Evolutionary conservation across 2,329 filamentous ascomycete species (phyloP), one percentile per base, ranked within the genome.

Genomic region (Venturia oleaginea): DNA sequence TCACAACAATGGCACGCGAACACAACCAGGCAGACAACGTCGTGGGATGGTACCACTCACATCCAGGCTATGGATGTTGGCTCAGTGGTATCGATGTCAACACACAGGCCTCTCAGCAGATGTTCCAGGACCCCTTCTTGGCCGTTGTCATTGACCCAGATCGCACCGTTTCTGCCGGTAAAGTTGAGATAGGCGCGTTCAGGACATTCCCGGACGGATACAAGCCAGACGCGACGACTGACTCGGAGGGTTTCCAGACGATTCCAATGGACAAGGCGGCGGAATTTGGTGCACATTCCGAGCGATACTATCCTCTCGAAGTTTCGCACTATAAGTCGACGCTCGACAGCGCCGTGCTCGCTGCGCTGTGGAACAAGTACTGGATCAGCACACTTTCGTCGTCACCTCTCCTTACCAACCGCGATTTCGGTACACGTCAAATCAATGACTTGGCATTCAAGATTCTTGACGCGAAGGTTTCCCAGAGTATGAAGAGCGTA

Each of bases 1-100:
- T 95, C 73, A 83, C 95, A 34, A 82, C 88, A 69, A 80, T 87
- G 3, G 89, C 88, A 69, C 84, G 93, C 66, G 86, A 92, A 68
- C 74, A 90, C 80, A 83, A 91, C 74, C 80, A 92, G 64, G 81
- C 88, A 74, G 94, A 99, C 77, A 97, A 99, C 74, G 90, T 91
- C 0, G 89, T 99, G 19, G 94, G 94, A 22, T 99, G 94, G 94
- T 99, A 99, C 76, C 94, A 99, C 77, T 93, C 88, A 69, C 94
- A 99, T 74, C 94, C 94, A 0, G 94, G 94, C 32, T 99, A 99
- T 75, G 94, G 94, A 55, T 99, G 94, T 81, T 99, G 94, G 94
- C 83, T 99, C 32, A 92, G 88, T 43, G 94, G 94, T 65, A 97
- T 99, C 76, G 94, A 99, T 74, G 94, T 99, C 62, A 83, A 83